Evolutionary conservation across 2,329 filamentous ascomycete genomes (phyloP).

Genomic region (Onygena corvina): DNA sequence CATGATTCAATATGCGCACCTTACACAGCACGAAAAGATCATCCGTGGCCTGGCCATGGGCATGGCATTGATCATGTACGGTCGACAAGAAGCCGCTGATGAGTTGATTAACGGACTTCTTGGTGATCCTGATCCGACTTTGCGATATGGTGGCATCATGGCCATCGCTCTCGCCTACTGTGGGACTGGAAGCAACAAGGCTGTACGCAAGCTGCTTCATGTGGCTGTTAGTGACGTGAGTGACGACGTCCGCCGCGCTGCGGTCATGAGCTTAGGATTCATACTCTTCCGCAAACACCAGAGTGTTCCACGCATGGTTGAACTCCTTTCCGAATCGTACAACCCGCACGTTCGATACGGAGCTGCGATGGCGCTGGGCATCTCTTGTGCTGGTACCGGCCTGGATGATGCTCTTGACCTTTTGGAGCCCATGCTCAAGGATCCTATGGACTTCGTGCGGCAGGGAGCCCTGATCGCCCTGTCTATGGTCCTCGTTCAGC

Average conservation of each 20-base stretch:
- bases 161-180: conserved; percentile 97
- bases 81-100: conserved; percentile 85
- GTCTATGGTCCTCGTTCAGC: conserved; percentile 98
- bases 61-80: conserved; percentile 98
- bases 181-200: conserved; percentile 96
- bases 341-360: conserved; percentile 97
- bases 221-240: conserved; percentile 96
- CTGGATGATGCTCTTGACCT: conserved; percentile 93
- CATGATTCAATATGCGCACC: conserved; percentile 95
- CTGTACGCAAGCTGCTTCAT: conserved; percentile 87
- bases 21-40: conserved; percentile 98
- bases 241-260: conserved; percentile 88
- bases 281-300: conserved; percentile 96
- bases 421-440: conserved; percentile 98
- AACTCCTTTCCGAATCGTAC: conserved; percentile 94
- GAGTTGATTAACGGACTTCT: conserved; percentile 87
- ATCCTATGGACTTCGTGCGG: conserved; percentile 94
- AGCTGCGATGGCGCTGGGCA: conserved; percentile 95
- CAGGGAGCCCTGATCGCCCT: conserved; percentile 90
- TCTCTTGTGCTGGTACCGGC: conserved; percentile 92
- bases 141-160: conserved; percentile 96
- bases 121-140: conserved; percentile 81
- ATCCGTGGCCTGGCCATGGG: conserved; percentile 89
- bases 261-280: conserved; percentile 95
- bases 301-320: conserved; percentile 96